These are phyloP conservation scores for Linderina pennispora DNA, from an alignment of 192 early-diverging fungal species.

Conservation along the genomic window DNA sequence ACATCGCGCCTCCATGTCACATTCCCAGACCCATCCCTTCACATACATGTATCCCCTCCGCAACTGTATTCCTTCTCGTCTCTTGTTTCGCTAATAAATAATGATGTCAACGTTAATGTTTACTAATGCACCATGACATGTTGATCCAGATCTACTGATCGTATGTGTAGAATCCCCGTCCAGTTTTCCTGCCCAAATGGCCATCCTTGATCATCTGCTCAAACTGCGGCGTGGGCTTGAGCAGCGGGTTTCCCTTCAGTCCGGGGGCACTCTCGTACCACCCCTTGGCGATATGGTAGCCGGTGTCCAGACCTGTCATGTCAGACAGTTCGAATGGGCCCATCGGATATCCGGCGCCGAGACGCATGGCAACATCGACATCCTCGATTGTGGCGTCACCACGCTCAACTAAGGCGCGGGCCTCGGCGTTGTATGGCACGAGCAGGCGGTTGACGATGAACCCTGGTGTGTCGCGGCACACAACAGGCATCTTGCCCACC, in stretches of 20 bases:
- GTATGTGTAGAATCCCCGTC: constrained; percentile 51
- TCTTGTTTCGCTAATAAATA: background rate
- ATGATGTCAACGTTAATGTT: too few relatives aligned
- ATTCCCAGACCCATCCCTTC: too few relatives aligned
- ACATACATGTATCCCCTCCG: too few relatives aligned
- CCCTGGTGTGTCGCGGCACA: constrained; percentile 60
- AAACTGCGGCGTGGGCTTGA: constrained; percentile 14
- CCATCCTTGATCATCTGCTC: constrained; percentile 38
- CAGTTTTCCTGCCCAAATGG: constrained; percentile 55
- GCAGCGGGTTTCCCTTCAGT: constrained; percentile 1
- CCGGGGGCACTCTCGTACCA: constrained; percentile 7
- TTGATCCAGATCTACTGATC: too few relatives aligned
- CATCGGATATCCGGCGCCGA: constrained; percentile 57
- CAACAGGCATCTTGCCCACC: constrained; percentile 56
- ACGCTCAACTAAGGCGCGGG: constrained; percentile 55
- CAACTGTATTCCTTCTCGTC: background rate
- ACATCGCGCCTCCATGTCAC: too few relatives aligned
- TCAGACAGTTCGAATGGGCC: constrained; percentile 57
- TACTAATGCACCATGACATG: too few relatives aligned
- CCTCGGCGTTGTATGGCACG: constrained; percentile 61
- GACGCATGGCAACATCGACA: constrained; percentile 59
- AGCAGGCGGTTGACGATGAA: constrained; percentile 61
- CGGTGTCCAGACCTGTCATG: constrained; percentile 54
- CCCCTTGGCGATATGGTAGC: constrained; percentile 50
- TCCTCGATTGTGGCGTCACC: constrained; percentile 58